These are phyloP conservation scores for Zopfochytrium polystomum DNA, from an alignment of 371 early-diverging fungal genomes.

Conservation along the genomic window DNA sequence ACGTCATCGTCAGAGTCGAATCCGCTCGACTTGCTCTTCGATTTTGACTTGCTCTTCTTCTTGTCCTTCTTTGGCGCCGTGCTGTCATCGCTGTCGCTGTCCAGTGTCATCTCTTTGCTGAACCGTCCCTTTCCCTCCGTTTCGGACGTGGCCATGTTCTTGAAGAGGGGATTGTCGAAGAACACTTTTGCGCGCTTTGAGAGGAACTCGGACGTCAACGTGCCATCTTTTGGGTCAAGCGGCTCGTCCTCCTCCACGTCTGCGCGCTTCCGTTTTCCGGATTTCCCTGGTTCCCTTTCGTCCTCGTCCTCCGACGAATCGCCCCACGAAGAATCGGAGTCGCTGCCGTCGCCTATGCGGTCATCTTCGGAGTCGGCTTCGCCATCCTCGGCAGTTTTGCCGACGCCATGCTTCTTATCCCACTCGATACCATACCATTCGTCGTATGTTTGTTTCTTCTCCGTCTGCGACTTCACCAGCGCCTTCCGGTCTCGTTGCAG, in stretches of 20 bases:
- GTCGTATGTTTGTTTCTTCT: conserved; percentile 57
- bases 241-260: conserved; percentile 46
- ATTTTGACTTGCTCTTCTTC: conserved; percentile 32
- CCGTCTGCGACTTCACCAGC: conserved; percentile 61
- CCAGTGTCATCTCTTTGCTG: conserved; percentile 41
- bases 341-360: too few species aligned
- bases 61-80: conserved; percentile 40
- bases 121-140: conserved; percentile 61
- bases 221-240: conserved; percentile 53
- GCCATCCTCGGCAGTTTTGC: conserved; percentile 15
- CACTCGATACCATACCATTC: conserved; percentile 56
- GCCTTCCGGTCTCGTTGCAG: conserved; percentile 72
- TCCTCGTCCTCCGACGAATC: conserved; percentile 28
- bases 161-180: conserved; percentile 91
- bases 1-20: conserved; percentile 49
- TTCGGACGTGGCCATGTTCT: conserved; percentile 59
- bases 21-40: conserved; percentile 16
- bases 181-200: conserved; percentile 81
- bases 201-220: conserved; percentile 46
- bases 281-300: conserved; percentile 27
- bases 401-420: conserved; percentile 34
- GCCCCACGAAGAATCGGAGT: conserved; percentile 19
- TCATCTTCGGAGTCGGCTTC: conserved; percentile 40
- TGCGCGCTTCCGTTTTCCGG: conserved; percentile 13
- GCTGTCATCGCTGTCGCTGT: conserved; percentile 39